Conservation (phyloP, 164 flowering plant genomes). For the Platanus orientalis region DNA sequence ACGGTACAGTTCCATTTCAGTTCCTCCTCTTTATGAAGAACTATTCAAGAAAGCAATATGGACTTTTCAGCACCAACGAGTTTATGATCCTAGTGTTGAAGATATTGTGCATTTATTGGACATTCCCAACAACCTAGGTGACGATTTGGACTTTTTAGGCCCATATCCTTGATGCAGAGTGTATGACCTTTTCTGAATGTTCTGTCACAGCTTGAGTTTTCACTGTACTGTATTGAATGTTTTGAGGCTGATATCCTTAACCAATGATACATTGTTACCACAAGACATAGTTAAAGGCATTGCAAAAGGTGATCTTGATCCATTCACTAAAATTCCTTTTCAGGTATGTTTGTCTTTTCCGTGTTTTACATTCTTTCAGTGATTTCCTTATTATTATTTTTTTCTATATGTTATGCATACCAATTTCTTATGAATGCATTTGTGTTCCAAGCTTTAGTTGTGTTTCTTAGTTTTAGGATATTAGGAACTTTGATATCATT, state of each 20-base stretch:
- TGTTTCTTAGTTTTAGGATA: too few relatives aligned
- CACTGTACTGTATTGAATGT: neutral
- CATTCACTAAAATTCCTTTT: constrained; percentile 72
- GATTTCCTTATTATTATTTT: neutral
- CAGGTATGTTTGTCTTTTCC: constrained; percentile 42
- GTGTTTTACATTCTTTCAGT: neutral
- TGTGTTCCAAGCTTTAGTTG: too few relatives aligned
- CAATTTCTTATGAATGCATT: too few relatives aligned
- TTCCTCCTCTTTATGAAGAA: constrained; percentile 84
- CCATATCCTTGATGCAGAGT: constrained; percentile 79
- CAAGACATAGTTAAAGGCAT: constrained; percentile 71
- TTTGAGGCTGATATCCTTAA: constrained; percentile 37
- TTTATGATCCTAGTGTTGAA: constrained; percentile 68
- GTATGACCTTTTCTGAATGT: constrained; percentile 1
- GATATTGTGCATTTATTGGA: constrained; percentile 68
- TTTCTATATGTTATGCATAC: neutral
- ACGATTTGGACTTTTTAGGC: constrained; percentile 84
- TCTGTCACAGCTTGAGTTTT: neutral
- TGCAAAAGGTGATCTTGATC: constrained; percentile 84
- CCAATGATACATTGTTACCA: constrained; percentile 49
- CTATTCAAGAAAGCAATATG: constrained; percentile 81
- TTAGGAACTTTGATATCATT: too few relatives aligned
- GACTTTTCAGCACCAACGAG: constrained; percentile 90
- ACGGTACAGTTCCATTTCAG: constrained; percentile 52
- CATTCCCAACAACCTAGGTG: constrained; percentile 32